These are phyloP conservation scores for Raphanus sativus DNA, from an alignment of 345 rosid genomes.

Conservation along the genomic window DNA sequence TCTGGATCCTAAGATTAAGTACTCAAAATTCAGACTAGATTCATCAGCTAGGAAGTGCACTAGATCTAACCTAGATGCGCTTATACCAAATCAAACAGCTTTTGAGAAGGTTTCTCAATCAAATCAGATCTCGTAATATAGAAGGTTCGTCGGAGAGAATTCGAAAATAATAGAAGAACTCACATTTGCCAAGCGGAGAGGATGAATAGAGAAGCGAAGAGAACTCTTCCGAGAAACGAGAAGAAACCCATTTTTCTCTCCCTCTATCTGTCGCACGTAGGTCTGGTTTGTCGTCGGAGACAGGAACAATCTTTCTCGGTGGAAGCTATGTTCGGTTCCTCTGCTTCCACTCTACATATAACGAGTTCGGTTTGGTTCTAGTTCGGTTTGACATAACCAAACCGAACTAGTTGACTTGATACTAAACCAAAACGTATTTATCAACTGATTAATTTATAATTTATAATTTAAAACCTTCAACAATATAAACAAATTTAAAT, in stretches of 20 bases:
- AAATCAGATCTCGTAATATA: conserved; percentile 4
- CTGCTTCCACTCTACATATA: neutral
- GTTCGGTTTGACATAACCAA: neutral
- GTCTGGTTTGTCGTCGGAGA: conserved; percentile 22
- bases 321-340: conserved; percentile 16
- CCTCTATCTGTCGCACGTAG: conserved; percentile 2
- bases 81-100: conserved; percentile 9
- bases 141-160: neutral
- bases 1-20: neutral
- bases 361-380: neutral
- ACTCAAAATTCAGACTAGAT: neutral
- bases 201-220: conserved; percentile 80
- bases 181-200: conserved; percentile 95
- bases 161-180: neutral
- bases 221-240: conserved; percentile 88
- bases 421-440: neutral
- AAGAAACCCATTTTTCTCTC: conserved; percentile 66
- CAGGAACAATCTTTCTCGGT: conserved; percentile 18
- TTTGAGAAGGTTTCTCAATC: neutral
- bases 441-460: neutral
- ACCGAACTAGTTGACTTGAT: neutral
- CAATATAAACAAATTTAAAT: neutral
- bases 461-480: neutral
- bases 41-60: conserved; percentile 2
- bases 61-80: conserved; percentile 16